Evolutionary conservation across 2,329 filamentous ascomycete genomes (phyloP).

Genomic region (Xylariaceae sp.): DNA sequence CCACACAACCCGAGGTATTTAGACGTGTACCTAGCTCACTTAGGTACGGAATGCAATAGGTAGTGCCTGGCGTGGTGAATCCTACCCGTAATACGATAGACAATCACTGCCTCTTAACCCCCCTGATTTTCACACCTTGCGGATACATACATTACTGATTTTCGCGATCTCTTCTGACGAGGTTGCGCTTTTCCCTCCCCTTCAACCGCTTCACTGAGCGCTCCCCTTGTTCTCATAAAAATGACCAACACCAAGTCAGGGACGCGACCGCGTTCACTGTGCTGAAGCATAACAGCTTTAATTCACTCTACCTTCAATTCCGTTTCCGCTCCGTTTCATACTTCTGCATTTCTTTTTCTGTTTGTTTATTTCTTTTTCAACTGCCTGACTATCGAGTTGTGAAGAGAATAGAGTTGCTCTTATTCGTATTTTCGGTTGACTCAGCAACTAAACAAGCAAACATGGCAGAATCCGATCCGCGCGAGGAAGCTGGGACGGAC

Average conservation of each 20-base stretch:
- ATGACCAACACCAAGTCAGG: background rate
- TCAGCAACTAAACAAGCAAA: slow-evolving; percentile 18
- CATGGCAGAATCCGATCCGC: slow-evolving; percentile 23
- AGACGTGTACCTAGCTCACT: background rate
- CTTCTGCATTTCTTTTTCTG: background rate
- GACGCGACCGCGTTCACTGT: background rate
- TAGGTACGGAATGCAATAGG: background rate
- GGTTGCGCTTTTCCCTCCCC: background rate
- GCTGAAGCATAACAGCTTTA: background rate
- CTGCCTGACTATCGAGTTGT: background rate
- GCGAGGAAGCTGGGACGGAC: slow-evolving; percentile 10
- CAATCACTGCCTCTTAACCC: background rate
- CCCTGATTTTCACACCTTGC: background rate
- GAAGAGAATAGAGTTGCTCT: background rate
- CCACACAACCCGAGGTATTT: background rate
- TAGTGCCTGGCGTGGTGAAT: background rate
- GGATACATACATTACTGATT: background rate
- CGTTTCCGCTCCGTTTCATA: background rate
- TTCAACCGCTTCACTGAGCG: background rate
- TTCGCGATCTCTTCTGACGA: background rate
- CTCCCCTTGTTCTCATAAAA: no score
- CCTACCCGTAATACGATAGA: background rate
- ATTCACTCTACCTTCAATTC: background rate
- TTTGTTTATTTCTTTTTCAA: background rate
- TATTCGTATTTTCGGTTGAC: background rate